phyloP scores from a whole-genome alignment of 2,329 filamentous ascomycete genomes.

The Passalora sequoiae region DNA sequence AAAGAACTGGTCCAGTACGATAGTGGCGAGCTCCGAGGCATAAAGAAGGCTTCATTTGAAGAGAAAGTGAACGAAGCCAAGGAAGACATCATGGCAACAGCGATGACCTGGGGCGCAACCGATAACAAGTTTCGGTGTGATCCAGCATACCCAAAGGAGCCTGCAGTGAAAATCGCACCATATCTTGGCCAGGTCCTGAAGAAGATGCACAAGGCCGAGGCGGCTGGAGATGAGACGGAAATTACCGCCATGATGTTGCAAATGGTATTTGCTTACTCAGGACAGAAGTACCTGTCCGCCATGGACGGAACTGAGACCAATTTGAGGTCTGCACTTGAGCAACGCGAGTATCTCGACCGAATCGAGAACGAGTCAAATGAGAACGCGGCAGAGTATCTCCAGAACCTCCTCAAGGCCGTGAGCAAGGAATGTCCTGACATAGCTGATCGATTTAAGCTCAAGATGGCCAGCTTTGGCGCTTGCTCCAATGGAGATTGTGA shows the following conservation, averaged over 20 bases:
- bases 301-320: not conserved
- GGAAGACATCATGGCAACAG: not conserved
- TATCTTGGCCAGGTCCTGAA: conserved; percentile 2
- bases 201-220: not conserved
- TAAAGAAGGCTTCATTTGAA: not conserved
- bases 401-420: not conserved
- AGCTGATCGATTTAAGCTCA: not conserved
- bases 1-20: not conserved
- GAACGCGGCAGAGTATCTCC: not conserved
- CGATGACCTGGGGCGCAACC: not conserved
- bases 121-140: not conserved
- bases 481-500: not conserved
- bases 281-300: not conserved
- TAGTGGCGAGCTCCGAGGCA: not conserved
- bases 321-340: not conserved
- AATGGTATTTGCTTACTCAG: not conserved
- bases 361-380: not conserved
- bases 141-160: not conserved
- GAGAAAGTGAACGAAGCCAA: not conserved
- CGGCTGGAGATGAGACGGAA: not conserved
- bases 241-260: not conserved
- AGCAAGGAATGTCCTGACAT: not conserved
- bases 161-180: not conserved
- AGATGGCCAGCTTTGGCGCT: not conserved
- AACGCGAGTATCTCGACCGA: not conserved